A percentile compares a stretch with the other conserved stretches of the same genome.
These are phyloP conservation scores for Trichophyton verrucosum DNA, from an alignment of 2,329 filamentous ascomycete genomes.

Conservation along the genomic window DNA sequence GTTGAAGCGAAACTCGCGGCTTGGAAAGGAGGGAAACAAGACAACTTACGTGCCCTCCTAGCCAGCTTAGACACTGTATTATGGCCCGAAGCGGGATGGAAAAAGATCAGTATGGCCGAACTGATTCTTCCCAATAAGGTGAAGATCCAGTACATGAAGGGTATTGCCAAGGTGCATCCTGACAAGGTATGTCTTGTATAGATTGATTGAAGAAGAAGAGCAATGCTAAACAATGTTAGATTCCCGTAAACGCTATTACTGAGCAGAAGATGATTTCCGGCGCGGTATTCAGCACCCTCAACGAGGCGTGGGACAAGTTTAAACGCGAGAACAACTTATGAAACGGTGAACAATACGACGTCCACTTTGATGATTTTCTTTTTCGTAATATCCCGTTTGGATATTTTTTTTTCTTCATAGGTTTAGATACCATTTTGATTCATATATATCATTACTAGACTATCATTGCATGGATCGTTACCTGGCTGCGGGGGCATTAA, in stretches of 20 bases:
- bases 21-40: constrained; percentile 85
- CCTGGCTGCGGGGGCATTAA: no score
- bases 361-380: neutral
- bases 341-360: neutral
- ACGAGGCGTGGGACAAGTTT: constrained; percentile 59
- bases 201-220: neutral
- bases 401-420: neutral
- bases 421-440: constrained; percentile 1
- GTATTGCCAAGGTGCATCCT: constrained; percentile 94
- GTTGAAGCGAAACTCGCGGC: constrained; percentile 66
- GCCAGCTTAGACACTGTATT: constrained; percentile 78
- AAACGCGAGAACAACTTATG: constrained; percentile 49
- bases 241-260: constrained; percentile 50
- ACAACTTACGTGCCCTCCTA: constrained; percentile 79
- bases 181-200: constrained; percentile 66
- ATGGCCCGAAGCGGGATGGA: constrained; percentile 90
- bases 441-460: neutral
- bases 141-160: constrained; percentile 98
- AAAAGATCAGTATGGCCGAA: constrained; percentile 90
- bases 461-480: neutral
- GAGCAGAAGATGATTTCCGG: constrained; percentile 56
- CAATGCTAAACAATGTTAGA: constrained; percentile 28
- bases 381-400: neutral
- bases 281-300: constrained; percentile 51
- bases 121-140: constrained; percentile 86